Percentiles rank a stretch among this genome's conserved stretches.
Evolutionary conservation across 75 land plant species (phyloP).

Genomic region (Sequoiadendron giganteum): DNA sequence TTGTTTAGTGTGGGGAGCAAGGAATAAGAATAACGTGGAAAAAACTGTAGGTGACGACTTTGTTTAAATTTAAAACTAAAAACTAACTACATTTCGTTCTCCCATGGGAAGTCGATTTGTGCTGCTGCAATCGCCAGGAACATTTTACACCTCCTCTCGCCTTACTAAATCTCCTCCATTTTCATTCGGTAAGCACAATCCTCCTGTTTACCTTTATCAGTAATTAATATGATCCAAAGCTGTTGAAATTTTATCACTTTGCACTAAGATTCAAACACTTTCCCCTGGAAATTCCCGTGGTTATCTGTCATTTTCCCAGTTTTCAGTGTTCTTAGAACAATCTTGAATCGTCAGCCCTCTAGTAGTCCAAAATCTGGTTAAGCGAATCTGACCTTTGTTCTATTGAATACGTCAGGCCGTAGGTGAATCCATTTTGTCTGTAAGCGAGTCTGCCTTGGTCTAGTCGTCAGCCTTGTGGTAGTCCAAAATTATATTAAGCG

Average conservation of each 20-base stretch:
- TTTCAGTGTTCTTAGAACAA: background rate
- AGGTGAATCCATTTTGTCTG: too few species aligned
- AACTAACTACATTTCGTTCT: background rate
- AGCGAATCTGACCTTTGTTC: too few species aligned
- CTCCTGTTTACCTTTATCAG: background rate
- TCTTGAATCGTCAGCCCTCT: too few species aligned
- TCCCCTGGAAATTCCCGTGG: background rate
- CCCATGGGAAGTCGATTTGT: constrained; percentile 7
- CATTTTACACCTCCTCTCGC: background rate
- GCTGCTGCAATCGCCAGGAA: background rate
- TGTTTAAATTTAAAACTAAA: background rate
- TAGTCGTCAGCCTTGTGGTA: too few species aligned
- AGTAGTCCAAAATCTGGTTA: too few species aligned
- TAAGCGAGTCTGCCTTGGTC: too few species aligned
- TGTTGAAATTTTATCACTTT: background rate
- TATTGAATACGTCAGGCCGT: too few species aligned
- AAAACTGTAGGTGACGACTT: background rate
- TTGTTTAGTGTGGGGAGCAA: background rate
- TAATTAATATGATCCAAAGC: too few species aligned
- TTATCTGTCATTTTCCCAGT: background rate
- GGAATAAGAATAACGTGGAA: background rate
- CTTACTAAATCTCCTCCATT: background rate
- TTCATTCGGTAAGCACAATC: background rate
- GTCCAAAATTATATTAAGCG: too few species aligned
- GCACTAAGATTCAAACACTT: background rate